Evolutionary conservation across 140 eudicot species (phyloP).

Genomic region (Cichorium intybus): DNA sequence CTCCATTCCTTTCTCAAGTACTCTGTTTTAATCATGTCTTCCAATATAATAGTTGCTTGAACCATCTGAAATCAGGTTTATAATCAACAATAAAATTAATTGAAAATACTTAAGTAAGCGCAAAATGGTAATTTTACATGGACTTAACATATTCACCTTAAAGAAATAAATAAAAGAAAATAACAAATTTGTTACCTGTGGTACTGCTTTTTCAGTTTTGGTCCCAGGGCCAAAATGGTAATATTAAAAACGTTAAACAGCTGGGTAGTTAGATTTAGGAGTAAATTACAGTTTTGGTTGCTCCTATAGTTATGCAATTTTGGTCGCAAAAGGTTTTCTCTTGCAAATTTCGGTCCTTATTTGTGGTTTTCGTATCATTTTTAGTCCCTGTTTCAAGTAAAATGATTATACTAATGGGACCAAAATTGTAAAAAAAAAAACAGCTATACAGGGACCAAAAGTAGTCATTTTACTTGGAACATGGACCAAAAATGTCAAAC

Average conservation of each 20-base stretch:
- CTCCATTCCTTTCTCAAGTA: constrained; percentile 74
- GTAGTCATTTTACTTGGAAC: background rate
- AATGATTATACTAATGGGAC: background rate
- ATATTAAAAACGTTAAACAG: background rate
- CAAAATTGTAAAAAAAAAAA: background rate
- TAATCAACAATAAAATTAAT: background rate
- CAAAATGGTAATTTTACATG: background rate
- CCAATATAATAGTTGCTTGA: constrained; percentile 61
- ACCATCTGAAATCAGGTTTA: constrained; percentile 49
- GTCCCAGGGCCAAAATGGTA: background rate
- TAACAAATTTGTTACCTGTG: background rate
- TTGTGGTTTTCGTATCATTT: background rate
- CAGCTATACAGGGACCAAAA: background rate
- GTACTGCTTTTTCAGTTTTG: no score
- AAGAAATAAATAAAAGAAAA: no score
- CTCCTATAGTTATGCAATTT: no score
- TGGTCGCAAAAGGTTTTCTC: no score
- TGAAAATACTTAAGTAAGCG: background rate
- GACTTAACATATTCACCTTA: constrained; percentile 49
- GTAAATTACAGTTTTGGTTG: no score
- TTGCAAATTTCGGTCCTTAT: background rate
- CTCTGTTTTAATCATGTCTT: constrained; percentile 63
- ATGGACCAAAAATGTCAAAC: background rate
- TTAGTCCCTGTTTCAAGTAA: background rate
- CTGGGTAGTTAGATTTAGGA: background rate